These are phyloP conservation scores for Berberis vulgaris DNA, from an alignment of 164 flowering plant species.

Conservation along the genomic window DNA sequence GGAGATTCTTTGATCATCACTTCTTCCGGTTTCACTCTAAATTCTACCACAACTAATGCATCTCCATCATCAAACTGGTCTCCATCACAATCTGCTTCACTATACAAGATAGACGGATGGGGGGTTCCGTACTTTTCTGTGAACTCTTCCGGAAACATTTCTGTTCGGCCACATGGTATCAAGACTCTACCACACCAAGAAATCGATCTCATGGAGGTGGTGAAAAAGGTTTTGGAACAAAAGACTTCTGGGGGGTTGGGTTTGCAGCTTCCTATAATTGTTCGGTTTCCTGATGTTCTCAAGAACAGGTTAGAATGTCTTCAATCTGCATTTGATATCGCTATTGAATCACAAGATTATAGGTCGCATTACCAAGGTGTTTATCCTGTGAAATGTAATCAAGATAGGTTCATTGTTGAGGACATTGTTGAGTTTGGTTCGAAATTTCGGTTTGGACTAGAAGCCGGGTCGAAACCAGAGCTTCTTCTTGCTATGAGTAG, in stretches of 20 bases:
- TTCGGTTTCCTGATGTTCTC: constrained; percentile 83
- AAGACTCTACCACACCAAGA: constrained; percentile 72
- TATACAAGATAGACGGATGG: constrained; percentile 74
- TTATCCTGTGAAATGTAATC: constrained; percentile 95
- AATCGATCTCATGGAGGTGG: constrained; percentile 80
- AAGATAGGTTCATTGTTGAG: constrained; percentile 85
- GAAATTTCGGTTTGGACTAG: constrained; percentile 80
- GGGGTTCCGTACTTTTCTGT: constrained; percentile 89
- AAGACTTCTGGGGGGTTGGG: constrained; percentile 70
- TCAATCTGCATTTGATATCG: constrained; percentile 69
- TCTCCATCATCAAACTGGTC: constrained; percentile 41
- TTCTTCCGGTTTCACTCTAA: no score
- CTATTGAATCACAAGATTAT: constrained; percentile 53
- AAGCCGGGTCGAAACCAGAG: constrained; percentile 98
- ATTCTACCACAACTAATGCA: no score
- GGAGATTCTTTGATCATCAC: no score
- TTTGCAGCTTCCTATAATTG: constrained; percentile 66
- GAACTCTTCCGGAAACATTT: constrained; percentile 66
- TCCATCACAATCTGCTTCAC: constrained; percentile 51
- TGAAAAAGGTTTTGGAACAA: constrained; percentile 69
- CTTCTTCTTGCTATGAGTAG: constrained; percentile 90
- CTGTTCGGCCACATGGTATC: constrained; percentile 64
- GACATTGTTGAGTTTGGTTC: constrained; percentile 82
- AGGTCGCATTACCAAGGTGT: constrained; percentile 92
- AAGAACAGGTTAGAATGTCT: constrained; percentile 72